Evolutionary conservation across 1,284 basidiomycete genomes (phyloP), one percentile per base, ranked within the genome.

Genomic region (Cerioporus squamosus): DNA sequence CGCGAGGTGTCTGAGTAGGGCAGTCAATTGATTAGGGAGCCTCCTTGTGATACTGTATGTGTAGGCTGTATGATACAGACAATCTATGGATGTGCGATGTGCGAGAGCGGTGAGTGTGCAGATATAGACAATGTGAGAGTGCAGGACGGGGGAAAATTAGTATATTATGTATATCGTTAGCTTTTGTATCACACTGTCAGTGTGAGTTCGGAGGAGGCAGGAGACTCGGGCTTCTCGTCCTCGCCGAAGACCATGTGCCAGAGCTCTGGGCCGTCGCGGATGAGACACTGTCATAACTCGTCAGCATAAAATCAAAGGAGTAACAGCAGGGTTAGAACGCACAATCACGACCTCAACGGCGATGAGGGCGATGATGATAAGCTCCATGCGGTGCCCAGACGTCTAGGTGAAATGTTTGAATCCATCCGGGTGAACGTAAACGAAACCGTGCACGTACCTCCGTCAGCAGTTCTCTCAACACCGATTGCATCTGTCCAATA

Each of bases 321-420:
- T 3, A 7, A 20, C 57, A 55, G 14, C 4, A 36, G 33, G 2
- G 23, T 12, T 22, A 24, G 33, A 18, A 29, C 90, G 72, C 68
- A 94, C 93, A 56, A 96, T 90, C 63, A 93, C 80, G 23, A 95
- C 94, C 72, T 96, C 94, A 8, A 95, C 93, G 0, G 94, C 91
- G 67, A 96, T 96, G 55, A 96, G 86, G 0, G 84, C 81, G 63
- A 96, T 96, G 68, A 96, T 96, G 63, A 96, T 90, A 0, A 96
- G 77, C 74, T 97, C 94, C 93, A 97, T 95, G 5, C 90, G 83
- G 67, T 95, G 93, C 1, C 81, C 84, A 2, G 92, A 93, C 7
- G 91, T 91, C 91, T 94, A 36, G 36, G 29, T 47, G 9, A 26
- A 39, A 3, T 23, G 36, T 8, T 38, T 17, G 18, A 24, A 6